Evolutionary conservation across 2,329 filamentous ascomycete genomes (phyloP), one percentile per base, ranked within the genome.

Genomic region (Penicillium sclerotiorum): DNA sequence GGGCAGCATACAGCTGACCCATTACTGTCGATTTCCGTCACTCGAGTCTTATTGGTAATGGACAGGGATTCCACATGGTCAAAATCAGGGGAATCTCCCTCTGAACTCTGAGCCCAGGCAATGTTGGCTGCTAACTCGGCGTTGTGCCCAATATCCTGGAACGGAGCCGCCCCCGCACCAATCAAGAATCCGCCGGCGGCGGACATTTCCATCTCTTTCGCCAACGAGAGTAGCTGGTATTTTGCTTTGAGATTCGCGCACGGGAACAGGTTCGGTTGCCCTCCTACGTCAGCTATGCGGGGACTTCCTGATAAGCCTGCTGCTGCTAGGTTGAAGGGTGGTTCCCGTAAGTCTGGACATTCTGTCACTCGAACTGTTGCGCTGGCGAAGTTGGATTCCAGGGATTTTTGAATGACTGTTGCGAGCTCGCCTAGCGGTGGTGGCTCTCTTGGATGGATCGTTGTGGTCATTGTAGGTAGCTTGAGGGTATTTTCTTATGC

Each of bases 241-340:
- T 60, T 70, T 13, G 63, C 64, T 1, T 68, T 57, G 7, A 72
- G 56, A 4, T 66, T 62, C 0, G 74, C 72, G 0, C 23, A 39
- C 0, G 75, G 75, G 9, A 67, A 65, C 0, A 77, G 65, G 49
- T 77, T 73, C 1, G 67, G 59, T 20, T 72, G 73, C 0, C 75
- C 77, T 4, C 77, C 76, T 17, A 79, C 61, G 40, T 79, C 76
- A 13, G 71, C 73, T 5, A 77, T 64, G 30, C 64, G 64, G 25
- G 68, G 61, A 3, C 65, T 64, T 1, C 77, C 75, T 5, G 60
- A 69, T 8, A 79, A 63, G 0, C 77, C 77, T 2, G 64, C 45
- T 4, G 66, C 64, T 13, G 55, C 55, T 9, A 59, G 53, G 23
- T 53, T 44, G 45, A 59, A 59, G 7, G 57, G 55, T 17, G 50